Percentiles rank a stretch among this genome's conserved stretches.
phyloP scores from a whole-genome alignment of 2,329 filamentous ascomycete genomes.

The Neofusicoccum ribis region DNA sequence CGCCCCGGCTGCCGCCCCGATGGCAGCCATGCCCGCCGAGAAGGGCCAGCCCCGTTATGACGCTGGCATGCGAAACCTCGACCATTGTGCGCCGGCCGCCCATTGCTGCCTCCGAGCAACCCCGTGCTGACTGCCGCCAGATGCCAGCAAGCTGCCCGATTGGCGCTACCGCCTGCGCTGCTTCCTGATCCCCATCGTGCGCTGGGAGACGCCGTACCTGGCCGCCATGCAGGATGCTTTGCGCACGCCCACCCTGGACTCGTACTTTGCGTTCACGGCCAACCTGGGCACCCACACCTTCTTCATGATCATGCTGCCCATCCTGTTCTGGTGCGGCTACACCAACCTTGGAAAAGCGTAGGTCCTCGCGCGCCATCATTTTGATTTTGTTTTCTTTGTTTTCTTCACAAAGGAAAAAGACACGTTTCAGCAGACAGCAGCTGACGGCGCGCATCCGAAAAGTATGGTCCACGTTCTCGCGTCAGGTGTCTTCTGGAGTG shows the following conservation, averaged over 20 bases:
- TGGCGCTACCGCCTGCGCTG: slow-evolving; percentile 90
- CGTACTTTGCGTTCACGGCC: slow-evolving; percentile 94
- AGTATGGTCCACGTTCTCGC: slow-evolving; percentile 61
- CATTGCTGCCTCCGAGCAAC: neutral
- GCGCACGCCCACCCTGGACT: slow-evolving; percentile 82
- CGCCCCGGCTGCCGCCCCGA: slow-evolving; percentile 11
- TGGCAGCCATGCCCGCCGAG: slow-evolving; percentile 22
- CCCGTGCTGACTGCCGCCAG: slow-evolving; percentile 48
- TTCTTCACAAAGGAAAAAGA: too few species aligned
- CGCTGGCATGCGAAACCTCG: slow-evolving; percentile 76
- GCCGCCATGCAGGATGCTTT: slow-evolving; percentile 79
- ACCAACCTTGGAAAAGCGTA: slow-evolving; percentile 84
- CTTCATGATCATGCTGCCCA: slow-evolving; percentile 93
- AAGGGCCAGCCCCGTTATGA: slow-evolving; percentile 44
- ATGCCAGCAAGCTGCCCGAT: slow-evolving; percentile 76
- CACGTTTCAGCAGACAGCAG: neutral
- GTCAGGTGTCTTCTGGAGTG: slow-evolving; percentile 68
- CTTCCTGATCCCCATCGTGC: slow-evolving; percentile 77
- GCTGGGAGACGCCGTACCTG: slow-evolving; percentile 94
- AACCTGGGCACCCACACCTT: slow-evolving; percentile 98
- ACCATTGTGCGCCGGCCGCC: slow-evolving; percentile 51
- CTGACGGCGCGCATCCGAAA: slow-evolving; percentile 1
- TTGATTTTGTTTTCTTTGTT: neutral
- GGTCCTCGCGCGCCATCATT: slow-evolving; percentile 37
- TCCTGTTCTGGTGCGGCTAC: slow-evolving; percentile 96